Conservation (phyloP, 805 yeast species). For the Yarrowia yakushimensis region DNA sequence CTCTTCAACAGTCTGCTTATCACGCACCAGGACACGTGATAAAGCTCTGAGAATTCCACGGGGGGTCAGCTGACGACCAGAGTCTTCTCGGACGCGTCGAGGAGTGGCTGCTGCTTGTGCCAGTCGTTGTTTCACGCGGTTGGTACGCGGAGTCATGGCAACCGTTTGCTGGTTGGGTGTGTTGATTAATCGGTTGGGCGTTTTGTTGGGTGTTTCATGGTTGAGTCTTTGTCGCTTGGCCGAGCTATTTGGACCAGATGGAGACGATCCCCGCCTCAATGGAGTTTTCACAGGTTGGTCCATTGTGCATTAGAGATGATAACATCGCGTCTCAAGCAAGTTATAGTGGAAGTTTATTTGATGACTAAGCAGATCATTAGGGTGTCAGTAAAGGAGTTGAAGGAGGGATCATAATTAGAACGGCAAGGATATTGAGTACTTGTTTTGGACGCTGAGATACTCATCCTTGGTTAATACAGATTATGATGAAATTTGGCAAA, state of each 20-base stretch:
- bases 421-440: too few species aligned
- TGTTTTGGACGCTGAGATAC: too few species aligned
- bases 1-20: slow-evolving; percentile 13
- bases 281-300: slow-evolving; percentile 4
- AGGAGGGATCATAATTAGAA: too few species aligned
- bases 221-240: slow-evolving; percentile 12
- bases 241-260: neutral
- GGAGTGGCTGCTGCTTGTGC: slow-evolving; percentile 29
- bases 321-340: too few species aligned
- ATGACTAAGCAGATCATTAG: too few species aligned
- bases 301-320: neutral
- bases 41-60: slow-evolving; percentile 29
- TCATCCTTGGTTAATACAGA: too few species aligned
- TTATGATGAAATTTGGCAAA: too few species aligned
- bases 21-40: slow-evolving; percentile 30
- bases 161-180: neutral
- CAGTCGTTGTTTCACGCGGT: slow-evolving; percentile 14
- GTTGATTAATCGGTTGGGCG: neutral
- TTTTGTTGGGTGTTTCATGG: slow-evolving; percentile 6
- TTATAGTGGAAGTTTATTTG: too few species aligned
- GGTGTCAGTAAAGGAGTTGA: too few species aligned
- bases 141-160: slow-evolving; percentile 16
- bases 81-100: slow-evolving; percentile 23
- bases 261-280: neutral
- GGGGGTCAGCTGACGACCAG: slow-evolving; percentile 26